Evolutionary conservation across 2,329 filamentous ascomycete species (phyloP).

Genomic region (Neonectria ditissima): DNA sequence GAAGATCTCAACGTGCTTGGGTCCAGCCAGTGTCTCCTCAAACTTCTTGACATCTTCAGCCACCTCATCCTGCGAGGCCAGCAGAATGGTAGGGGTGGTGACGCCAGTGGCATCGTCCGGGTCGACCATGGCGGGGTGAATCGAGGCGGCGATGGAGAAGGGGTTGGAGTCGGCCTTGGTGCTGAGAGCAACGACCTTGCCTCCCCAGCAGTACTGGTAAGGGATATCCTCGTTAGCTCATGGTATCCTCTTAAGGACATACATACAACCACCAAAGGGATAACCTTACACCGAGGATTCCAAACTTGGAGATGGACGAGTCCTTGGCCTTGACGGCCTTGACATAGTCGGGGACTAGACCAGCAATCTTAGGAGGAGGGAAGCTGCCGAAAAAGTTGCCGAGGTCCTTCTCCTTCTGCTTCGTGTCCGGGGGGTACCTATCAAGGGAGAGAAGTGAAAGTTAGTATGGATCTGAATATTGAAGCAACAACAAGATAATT

Average conservation of each 20-base stretch:
- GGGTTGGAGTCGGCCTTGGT: conserved; percentile 63
- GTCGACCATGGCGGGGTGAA: conserved; percentile 74
- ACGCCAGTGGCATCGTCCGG: conserved; percentile 69
- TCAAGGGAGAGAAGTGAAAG: neutral
- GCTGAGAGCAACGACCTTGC: conserved; percentile 70
- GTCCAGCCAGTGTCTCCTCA: conserved; percentile 62
- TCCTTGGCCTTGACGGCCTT: conserved; percentile 64
- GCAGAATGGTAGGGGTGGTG: conserved; percentile 70
- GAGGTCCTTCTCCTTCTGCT: conserved; percentile 72
- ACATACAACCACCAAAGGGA: conserved; percentile 21
- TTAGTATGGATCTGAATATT: neutral
- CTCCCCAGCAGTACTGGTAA: conserved; percentile 75
- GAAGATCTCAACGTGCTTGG: conserved; percentile 75
- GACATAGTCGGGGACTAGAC: conserved; percentile 66
- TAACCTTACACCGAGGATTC: conserved; percentile 66
- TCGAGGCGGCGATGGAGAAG: conserved; percentile 65
- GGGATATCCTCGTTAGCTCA: neutral
- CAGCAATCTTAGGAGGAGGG: conserved; percentile 60
- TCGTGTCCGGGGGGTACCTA: conserved; percentile 72
- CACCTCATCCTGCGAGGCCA: conserved; percentile 75
- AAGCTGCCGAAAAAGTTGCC: conserved; percentile 68
- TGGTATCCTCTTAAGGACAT: neutral
- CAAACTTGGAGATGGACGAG: conserved; percentile 68
- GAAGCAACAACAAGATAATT: neutral
- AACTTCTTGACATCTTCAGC: conserved; percentile 67